Evolutionary conservation across 2,329 filamentous ascomycete species (phyloP).

Genomic region (Venturia carpophila): DNA sequence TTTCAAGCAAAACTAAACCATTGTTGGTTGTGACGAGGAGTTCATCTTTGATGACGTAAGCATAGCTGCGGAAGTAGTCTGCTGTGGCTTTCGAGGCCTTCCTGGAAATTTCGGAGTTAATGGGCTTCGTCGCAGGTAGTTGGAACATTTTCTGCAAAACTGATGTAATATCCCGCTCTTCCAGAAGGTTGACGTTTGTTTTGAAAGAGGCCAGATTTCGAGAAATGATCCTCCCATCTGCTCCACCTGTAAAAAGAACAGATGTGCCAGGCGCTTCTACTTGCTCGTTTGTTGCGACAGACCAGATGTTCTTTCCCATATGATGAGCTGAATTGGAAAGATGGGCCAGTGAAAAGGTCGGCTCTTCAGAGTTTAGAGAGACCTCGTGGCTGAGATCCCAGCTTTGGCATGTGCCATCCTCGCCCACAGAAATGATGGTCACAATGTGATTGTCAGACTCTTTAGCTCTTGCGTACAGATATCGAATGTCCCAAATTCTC

Average conservation of each 20-base stretch:
- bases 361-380: slow-evolving; percentile 15
- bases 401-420: slow-evolving; percentile 68
- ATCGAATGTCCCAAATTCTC: slow-evolving; percentile 80
- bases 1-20: slow-evolving; percentile 48
- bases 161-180: neutral
- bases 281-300: slow-evolving; percentile 49
- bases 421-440: slow-evolving; percentile 66
- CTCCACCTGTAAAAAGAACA: slow-evolving; percentile 62
- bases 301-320: slow-evolving; percentile 87
- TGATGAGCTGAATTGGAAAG: slow-evolving; percentile 53
- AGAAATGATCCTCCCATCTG: slow-evolving; percentile 57
- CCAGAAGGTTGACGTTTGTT: neutral
- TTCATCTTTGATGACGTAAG: slow-evolving; percentile 48
- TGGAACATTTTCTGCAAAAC: slow-evolving; percentile 2
- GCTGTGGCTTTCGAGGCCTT: neutral
- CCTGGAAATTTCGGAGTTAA: slow-evolving; percentile 6
- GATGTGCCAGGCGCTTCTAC: neutral
- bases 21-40: slow-evolving; percentile 52
- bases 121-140: neutral
- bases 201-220: neutral
- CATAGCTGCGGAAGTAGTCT: slow-evolving; percentile 53
- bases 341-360: slow-evolving; percentile 41
- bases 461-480: slow-evolving; percentile 38
- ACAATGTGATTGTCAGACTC: slow-evolving; percentile 12
- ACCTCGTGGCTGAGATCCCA: slow-evolving; percentile 48